Evolutionary conservation across 352 stramenopile genomes (phyloP), one percentile per base, ranked within the genome.

Genomic region (Blastocystis hominis): DNA sequence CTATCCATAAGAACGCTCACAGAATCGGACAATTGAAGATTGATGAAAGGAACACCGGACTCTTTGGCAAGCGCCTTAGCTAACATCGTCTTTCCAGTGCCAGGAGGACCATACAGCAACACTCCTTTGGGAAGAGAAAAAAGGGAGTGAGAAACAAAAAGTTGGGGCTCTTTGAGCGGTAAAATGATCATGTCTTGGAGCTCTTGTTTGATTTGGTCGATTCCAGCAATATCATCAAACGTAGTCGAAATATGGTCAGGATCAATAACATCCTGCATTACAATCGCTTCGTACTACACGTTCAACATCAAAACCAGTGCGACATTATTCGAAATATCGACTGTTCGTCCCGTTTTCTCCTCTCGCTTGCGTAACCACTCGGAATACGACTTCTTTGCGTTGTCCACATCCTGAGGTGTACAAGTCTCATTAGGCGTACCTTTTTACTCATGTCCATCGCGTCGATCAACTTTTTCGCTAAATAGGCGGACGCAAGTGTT

Each of bases 171-270:
- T 75, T 93, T 92, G 46, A 96, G 91, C 40, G 93, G 93, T 42
- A 96, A 90, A 50, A 87, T 78, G 47, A 87, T 87, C 77, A 87
- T 87, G 56, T 91, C 89, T 91, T 98, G 94, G 89, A 99, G 97
- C 90, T 99, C 77, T 50, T 87, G 77, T 42, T 87, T 87, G 54
- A 87, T 66, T 5, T 55, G 9, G 34, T 87, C 77, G 79, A 96
- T 96, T 66, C 97, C 97, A 2, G 96, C 96, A 50, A 99, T 97
- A 90, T 99, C 96, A 88, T 97, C 97, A 90, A 99, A 99, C 34
- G 93, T 97, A 64, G 98, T 91, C 59, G 90, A 92, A 5, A 95
- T 92, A 81, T 95, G 91, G 40, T 80, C 66, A 20, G 77, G 77
- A 87, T 78, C 62, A 46, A 87, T 78, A 15, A 87, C 66, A 87